Base-by-base conservation (phyloP, 805 yeast species). In the Priceomyces haplophilus region DNA sequence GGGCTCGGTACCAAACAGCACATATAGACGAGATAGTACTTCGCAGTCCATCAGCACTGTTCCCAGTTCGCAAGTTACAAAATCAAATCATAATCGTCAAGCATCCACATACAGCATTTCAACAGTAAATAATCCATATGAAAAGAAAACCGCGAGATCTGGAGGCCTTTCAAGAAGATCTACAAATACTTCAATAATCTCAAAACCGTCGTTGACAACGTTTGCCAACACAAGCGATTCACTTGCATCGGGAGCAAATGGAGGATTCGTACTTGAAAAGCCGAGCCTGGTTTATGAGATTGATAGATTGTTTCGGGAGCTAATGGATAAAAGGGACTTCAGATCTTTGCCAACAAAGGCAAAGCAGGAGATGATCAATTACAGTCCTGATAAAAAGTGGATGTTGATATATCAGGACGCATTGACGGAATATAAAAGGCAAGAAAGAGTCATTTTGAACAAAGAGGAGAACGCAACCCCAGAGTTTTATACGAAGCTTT, bases 321-420 rank as follows among this genome's bases (percentile, higher is more conserved):
- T 90, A 47, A 85, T 90, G 91, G 82, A 79, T 40, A 80, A 82
- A 52, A 78, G 97, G 54, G 95, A 90, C 59, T 85, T 88, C 63
- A 79, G 71, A 38, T 70, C 76, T 29, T 66, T 85, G 24, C 87
- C 96, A 0, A 79, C 78, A 19, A 78, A 77, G 40, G 96, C 93
- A 3, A 82, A 82, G 50, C 76, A 72, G 43, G 93, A 87, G 56
- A 81, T 91, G 85, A 72, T 79, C 54, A 77, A 76, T 51, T 89
- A 85, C 57, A 78, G 85, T 34, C 67, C 79, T 0, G 87, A 84
- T 38, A 87, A 88, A 54, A 91, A 91, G 64, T 89, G 97, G 96
- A 82, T 87, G 83, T 73, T 90, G 50, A 83, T 90, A 32, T 80
- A 85, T 50, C 97, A 90, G 61, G 96, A 89, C 60, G 80, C 84